These are phyloP conservation scores for Stentor coeruleus DNA, from an alignment of 73 alveolate genomes.

Conservation along the genomic window DNA sequence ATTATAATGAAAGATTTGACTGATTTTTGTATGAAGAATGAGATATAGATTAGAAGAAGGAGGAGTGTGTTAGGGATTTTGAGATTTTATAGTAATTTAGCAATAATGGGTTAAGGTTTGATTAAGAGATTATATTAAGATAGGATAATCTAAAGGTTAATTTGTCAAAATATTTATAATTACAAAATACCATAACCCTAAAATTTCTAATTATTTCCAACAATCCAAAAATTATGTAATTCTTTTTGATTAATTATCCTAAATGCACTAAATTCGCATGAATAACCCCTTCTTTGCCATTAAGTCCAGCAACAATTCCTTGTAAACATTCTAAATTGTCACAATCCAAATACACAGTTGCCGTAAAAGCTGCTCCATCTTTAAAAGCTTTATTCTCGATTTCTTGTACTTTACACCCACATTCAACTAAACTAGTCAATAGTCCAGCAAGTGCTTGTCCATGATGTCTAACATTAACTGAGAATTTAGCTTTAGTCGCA, in stretches of 20 bases:
- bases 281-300: background rate
- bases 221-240: background rate
- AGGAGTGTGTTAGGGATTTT: no score
- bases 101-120: background rate
- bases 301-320: background rate
- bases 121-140: background rate
- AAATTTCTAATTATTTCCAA: background rate
- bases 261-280: background rate
- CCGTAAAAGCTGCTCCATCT: slow-evolving; percentile 28
- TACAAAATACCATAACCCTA: background rate
- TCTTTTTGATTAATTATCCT: background rate
- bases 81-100: background rate
- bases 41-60: no score
- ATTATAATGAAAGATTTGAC: no score
- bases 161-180: no score
- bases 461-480: slow-evolving; percentile 39
- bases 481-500: background rate
- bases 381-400: slow-evolving; percentile 14
- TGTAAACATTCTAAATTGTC: background rate
- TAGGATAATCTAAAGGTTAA: background rate
- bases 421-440: background rate
- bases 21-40: no score
- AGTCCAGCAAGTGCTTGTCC: slow-evolving; percentile 47
- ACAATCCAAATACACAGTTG: slow-evolving; percentile 5
- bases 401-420: slow-evolving; percentile 20